These are phyloP conservation scores for Pestalotiopsis sp. DNA, from an alignment of 2,329 filamentous ascomycete species.

Conservation along the genomic window DNA sequence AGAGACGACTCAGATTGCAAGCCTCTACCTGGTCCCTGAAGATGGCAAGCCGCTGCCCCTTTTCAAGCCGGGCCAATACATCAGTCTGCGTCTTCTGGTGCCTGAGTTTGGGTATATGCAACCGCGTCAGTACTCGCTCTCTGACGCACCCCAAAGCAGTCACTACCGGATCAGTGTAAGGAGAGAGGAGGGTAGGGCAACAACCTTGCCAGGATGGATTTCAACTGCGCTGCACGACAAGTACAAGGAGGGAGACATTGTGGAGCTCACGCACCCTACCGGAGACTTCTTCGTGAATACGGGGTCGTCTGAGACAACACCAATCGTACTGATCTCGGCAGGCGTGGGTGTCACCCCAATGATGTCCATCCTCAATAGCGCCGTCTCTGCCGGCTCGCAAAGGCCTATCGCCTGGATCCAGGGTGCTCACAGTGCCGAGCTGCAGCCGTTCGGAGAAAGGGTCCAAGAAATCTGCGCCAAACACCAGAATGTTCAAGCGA, in stretches of 20 bases:
- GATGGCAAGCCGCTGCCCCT: conserved; percentile 59
- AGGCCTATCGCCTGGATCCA: conserved; percentile 67
- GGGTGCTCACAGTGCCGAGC: conserved; percentile 51
- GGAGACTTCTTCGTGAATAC: conserved; percentile 66
- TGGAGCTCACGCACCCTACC: conserved; percentile 58
- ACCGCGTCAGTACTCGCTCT: conserved; percentile 76
- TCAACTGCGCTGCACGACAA: conserved; percentile 55
- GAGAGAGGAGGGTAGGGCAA: conserved; percentile 50
- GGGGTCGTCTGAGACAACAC: conserved; percentile 43
- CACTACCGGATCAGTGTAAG: conserved; percentile 79
- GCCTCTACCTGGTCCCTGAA: conserved; percentile 70
- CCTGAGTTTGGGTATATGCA: conserved; percentile 67
- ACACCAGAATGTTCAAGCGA: conserved; percentile 50
- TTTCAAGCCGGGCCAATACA: conserved; percentile 74
- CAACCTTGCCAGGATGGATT: conserved; percentile 48
- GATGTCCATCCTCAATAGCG: conserved; percentile 63
- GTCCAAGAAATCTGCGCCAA: conserved; percentile 45
- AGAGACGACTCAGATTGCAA: conserved; percentile 65
- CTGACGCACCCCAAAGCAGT: conserved; percentile 53
- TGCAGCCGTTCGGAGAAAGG: conserved; percentile 58
- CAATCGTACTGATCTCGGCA: conserved; percentile 67
- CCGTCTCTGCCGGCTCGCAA: conserved; percentile 29
- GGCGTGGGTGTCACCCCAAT: conserved; percentile 72
- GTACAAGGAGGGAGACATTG: conserved; percentile 51
- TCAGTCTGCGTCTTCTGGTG: conserved; percentile 66